A percentile compares a stretch with the other conserved stretches of the same genome.
These are phyloP conservation scores for Aspergillus japonicus DNA, from an alignment of 2,329 filamentous ascomycete species.

Conservation along the genomic window DNA sequence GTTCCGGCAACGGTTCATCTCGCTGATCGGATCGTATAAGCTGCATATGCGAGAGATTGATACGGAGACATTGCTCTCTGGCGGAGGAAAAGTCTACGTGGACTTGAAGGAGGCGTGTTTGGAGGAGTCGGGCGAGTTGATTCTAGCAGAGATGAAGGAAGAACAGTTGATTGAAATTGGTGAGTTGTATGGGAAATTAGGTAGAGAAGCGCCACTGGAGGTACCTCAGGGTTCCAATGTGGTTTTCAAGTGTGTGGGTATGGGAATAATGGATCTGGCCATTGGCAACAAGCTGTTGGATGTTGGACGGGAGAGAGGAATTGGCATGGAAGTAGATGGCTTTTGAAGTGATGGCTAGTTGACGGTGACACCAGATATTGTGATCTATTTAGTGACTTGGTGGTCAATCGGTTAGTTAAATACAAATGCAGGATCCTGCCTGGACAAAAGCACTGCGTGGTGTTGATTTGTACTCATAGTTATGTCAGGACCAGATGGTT, in stretches of 20 bases:
- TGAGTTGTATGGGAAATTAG: slow-evolving; percentile 30
- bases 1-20: slow-evolving; percentile 46
- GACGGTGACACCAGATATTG: neutral
- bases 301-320: slow-evolving; percentile 31
- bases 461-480: no score
- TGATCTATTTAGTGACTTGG: neutral
- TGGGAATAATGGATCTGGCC: slow-evolving; percentile 53
- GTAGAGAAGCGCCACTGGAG: slow-evolving; percentile 20
- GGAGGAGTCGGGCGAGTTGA: slow-evolving; percentile 49
- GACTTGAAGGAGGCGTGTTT: slow-evolving; percentile 53
- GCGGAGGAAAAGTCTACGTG: slow-evolving; percentile 67
- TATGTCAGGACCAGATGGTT: no score
- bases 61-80: slow-evolving; percentile 46
- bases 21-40: slow-evolving; percentile 55
- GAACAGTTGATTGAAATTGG: slow-evolving; percentile 47
- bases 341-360: slow-evolving; percentile 27
- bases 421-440: no score
- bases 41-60: slow-evolving; percentile 55
- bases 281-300: slow-evolving; percentile 44
- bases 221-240: slow-evolving; percentile 39
- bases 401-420: no score
- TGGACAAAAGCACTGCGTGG: no score
- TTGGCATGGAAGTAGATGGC: slow-evolving; percentile 39
- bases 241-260: slow-evolving; percentile 53
- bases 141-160: slow-evolving; percentile 38